Evolutionary conservation across 306 rosid species (phyloP).

Genomic region (Phaseolus lunatus): DNA sequence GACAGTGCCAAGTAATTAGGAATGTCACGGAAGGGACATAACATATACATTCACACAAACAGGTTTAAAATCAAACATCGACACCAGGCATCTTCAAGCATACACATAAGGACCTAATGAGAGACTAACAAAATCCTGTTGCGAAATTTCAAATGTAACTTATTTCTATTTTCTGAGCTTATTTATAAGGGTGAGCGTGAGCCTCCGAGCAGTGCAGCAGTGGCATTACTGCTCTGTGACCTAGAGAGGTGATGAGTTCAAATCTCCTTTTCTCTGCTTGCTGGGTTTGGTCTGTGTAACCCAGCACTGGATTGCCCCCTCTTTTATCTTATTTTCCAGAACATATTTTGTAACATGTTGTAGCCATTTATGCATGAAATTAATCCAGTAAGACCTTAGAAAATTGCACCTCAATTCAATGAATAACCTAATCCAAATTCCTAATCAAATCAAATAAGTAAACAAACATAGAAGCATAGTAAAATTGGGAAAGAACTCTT

Average conservation of each 20-base stretch:
- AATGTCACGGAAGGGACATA: conserved; percentile 4
- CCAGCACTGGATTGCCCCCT: too few relatives aligned
- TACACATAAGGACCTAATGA: not conserved
- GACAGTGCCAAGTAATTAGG: conserved; percentile 39
- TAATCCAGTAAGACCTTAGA: too few relatives aligned
- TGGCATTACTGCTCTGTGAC: too few relatives aligned
- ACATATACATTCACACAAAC: not conserved
- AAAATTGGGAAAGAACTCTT: not conserved
- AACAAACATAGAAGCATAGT: not conserved
- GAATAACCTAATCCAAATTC: not conserved
- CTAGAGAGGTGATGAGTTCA: too few relatives aligned
- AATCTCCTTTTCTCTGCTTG: too few relatives aligned
- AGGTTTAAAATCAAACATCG: not conserved
- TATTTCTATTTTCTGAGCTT: not conserved
- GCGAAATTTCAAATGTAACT: not conserved
- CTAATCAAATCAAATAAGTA: not conserved
- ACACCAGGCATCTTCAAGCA: not conserved
- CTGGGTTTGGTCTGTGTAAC: too few relatives aligned
- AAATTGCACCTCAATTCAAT: too few relatives aligned
- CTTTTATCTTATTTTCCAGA: too few relatives aligned
- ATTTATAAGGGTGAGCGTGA: not conserved
- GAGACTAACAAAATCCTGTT: not conserved
- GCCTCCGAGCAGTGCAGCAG: too few relatives aligned
- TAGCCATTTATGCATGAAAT: too few relatives aligned
- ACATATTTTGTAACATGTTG: too few relatives aligned